Evolutionary conservation across 768 basidiomycete species (phyloP), one percentile per base, ranked within the genome.

Genomic region (Boletus edulis): DNA sequence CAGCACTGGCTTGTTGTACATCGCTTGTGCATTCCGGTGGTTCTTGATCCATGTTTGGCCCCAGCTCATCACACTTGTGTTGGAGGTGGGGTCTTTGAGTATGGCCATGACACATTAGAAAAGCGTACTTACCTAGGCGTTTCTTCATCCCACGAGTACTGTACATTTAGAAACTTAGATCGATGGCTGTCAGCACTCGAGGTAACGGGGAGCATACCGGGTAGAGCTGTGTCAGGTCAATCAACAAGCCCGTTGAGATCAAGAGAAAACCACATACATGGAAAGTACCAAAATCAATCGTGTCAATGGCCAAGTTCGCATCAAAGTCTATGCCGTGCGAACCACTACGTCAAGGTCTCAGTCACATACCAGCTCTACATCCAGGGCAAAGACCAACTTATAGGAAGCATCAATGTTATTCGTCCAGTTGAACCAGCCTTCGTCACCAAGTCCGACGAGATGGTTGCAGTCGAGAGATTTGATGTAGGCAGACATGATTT

Each of bases 231-330:
- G 7, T 31, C 20, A 15, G n/a, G 22, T 41, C 13, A 12, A n/a
- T 46, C 9, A 46, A 35, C 35, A 46, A 5, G 20, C n/a, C 11
- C 7, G 15, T 13, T 5, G 29, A 38, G 7, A 15, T 22, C 1
- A n/a, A 43, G 22, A 46, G 3, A n/a, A 29, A 18, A 6, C 14
- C n/a, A 68, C 79, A 58, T 62, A 83, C 83, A 57, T 87, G 87
- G 70, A 82, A 80, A 14, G 86, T 87, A 10, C 84, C 85, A 61
- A 84, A 87, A 66, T 86, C 85, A 52, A 87, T 62, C 18, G 81
- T 78, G 49, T 69, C 68, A 48, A 86, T 80, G n/a, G 69, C 74
- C 46, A 85, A 68, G 67, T 86, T 85, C 2, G 75, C 78, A 32
- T 78, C 74, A 63, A 87, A 87, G 56, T 87, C 84, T 35, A 87